These are phyloP conservation scores for Cucurbita pepo DNA, from an alignment of 306 rosid species.

Conservation along the genomic window DNA sequence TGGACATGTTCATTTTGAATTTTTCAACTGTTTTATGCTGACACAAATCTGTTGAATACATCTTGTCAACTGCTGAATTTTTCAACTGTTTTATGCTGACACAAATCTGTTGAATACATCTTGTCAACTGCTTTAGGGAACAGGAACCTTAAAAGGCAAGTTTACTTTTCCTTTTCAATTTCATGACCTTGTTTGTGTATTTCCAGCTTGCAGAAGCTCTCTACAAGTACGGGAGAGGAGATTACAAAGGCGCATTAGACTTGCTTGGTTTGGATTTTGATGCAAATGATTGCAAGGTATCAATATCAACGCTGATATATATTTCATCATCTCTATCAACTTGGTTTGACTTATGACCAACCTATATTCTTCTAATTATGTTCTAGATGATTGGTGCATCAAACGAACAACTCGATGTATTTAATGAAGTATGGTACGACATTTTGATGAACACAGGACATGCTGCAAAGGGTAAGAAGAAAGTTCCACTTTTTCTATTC, in stretches of 20 bases:
- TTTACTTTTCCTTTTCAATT: not conserved
- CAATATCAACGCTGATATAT: not conserved
- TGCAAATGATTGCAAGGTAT: conserved; percentile 56
- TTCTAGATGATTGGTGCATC: conserved; percentile 73
- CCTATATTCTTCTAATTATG: not conserved
- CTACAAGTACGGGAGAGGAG: conserved; percentile 59
- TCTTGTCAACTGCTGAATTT: not conserved
- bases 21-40: not conserved
- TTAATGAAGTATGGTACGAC: conserved; percentile 67
- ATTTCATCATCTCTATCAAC: not conserved
- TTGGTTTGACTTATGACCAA: not conserved
- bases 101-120: not conserved
- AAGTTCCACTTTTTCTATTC: not conserved
- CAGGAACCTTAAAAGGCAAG: not conserved
- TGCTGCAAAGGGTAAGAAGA: conserved; percentile 42
- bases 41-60: not conserved
- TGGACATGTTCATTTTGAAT: not conserved
- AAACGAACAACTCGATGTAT: conserved; percentile 74
- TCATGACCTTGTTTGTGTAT: not conserved
- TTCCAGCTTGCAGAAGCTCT: conserved; percentile 81
- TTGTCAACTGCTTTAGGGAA: not conserved
- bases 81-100: not conserved
- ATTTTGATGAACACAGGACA: conserved; percentile 50
- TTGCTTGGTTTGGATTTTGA: conserved; percentile 64
- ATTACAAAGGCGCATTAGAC: conserved; percentile 34